These are phyloP conservation scores for Colletotrichum sp. DNA, from an alignment of 2,329 filamentous ascomycete species.

Conservation along the genomic window DNA sequence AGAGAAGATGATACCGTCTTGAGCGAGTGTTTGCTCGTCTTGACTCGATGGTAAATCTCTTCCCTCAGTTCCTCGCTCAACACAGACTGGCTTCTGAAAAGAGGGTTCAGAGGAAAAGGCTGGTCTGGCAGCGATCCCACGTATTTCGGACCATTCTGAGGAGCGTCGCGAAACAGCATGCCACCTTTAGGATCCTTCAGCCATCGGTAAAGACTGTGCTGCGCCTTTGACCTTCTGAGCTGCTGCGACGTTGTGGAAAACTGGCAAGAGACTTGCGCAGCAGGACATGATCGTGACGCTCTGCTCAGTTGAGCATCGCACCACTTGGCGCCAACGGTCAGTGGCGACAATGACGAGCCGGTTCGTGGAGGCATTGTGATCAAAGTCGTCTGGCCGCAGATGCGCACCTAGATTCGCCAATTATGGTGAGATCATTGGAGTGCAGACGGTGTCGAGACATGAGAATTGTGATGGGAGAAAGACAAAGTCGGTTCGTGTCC, in stretches of 20 bases:
- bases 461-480: neutral
- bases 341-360: conserved; percentile 11
- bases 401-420: neutral
- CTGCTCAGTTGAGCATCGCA: neutral
- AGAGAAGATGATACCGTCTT: conserved; percentile 79
- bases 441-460: neutral
- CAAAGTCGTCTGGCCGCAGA: neutral
- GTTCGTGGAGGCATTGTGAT: conserved; percentile 9
- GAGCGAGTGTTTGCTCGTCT: conserved; percentile 68
- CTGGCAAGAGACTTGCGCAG: conserved; percentile 21
- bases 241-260: conserved; percentile 46
- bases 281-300: neutral
- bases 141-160: conserved; percentile 35
- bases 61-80: conserved; percentile 76
- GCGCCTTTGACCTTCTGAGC: conserved; percentile 40
- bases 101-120: conserved; percentile 77
- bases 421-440: conserved; percentile 8
- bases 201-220: conserved; percentile 45
- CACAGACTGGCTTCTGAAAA: conserved; percentile 74
- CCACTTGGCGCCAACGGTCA: conserved; percentile 8
- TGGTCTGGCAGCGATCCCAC: conserved; percentile 41
- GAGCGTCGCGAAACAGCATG: conserved; percentile 17
- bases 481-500: neutral
- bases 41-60: conserved; percentile 74
- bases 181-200: conserved; percentile 19